Evolutionary conservation across 805 yeast genomes (phyloP).

Genomic region (Candida broadrunensis): DNA sequence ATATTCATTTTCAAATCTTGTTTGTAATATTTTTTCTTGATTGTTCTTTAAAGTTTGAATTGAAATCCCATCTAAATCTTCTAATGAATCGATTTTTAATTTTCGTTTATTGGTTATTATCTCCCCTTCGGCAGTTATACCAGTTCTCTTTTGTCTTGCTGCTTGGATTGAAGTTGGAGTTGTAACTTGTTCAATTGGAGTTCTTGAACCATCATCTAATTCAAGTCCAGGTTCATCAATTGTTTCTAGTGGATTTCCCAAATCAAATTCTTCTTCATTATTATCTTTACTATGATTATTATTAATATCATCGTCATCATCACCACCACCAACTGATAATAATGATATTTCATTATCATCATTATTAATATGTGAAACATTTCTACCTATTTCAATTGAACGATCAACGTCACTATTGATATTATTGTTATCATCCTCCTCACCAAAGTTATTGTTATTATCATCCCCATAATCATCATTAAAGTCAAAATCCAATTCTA

Average conservation of each 20-base stretch:
- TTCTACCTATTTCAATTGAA: slow-evolving; percentile 57
- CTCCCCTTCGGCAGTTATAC: slow-evolving; percentile 39
- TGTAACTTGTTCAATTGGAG: slow-evolving; percentile 5
- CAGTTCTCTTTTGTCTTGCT: slow-evolving; percentile 21
- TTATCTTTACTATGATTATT: slow-evolving; percentile 14
- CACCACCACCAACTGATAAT: slow-evolving; percentile 9
- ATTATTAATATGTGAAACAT: slow-evolving; percentile 17
- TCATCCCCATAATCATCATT: slow-evolving; percentile 38
- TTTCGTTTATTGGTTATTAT: slow-evolving; percentile 46
- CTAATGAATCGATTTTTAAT: slow-evolving; percentile 42
- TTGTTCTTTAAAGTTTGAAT: slow-evolving; percentile 29
- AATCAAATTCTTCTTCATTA: slow-evolving; percentile 24
- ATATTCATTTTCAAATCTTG: slow-evolving; percentile 12
- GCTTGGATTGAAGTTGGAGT: slow-evolving; percentile 18
- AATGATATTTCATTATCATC: slow-evolving; percentile 23
- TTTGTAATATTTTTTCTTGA: slow-evolving; percentile 23
- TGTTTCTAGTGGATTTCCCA: slow-evolving; percentile 42
- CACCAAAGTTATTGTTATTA: too few species aligned
- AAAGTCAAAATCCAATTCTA: slow-evolving; percentile 48
- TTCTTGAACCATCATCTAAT: slow-evolving; percentile 7
- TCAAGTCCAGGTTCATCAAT: slow-evolving; percentile 13
- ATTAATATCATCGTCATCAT: slow-evolving; percentile 31
- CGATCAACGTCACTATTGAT: slow-evolving; percentile 34
- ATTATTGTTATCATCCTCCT: slow-evolving; percentile 39
- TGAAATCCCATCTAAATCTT: slow-evolving; percentile 44